Evolutionary conservation across 2,329 filamentous ascomycete genomes (phyloP).

Genomic region (Chaetomium sp.): DNA sequence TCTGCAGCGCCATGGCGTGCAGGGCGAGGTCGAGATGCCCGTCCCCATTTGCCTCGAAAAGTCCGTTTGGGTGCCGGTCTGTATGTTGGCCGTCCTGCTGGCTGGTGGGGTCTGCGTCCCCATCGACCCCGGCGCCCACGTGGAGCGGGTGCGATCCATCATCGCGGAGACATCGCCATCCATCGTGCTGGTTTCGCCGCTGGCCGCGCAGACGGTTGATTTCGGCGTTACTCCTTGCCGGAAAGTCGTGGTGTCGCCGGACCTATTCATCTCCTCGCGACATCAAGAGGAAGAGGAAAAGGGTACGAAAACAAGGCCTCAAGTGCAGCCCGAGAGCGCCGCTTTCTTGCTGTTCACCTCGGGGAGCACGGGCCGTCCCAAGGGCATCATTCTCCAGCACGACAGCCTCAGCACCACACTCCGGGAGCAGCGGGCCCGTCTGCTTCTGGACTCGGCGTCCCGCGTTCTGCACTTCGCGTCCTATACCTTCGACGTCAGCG

Average conservation of each 20-base stretch:
- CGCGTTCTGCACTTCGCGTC: slow-evolving; percentile 3
- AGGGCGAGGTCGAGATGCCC: slow-evolving; percentile 11
- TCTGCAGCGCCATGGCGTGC: slow-evolving; percentile 19
- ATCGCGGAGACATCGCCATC: slow-evolving; percentile 10
- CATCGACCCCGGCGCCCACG: slow-evolving; percentile 24
- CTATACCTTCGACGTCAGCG: background rate
- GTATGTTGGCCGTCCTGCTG: slow-evolving; percentile 25
- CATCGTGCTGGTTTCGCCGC: slow-evolving; percentile 20
- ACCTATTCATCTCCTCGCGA: background rate
- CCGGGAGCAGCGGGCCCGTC: slow-evolving; percentile 7
- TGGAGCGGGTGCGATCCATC: slow-evolving; percentile 16
- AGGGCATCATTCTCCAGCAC: slow-evolving; percentile 18
- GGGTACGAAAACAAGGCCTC: background rate
- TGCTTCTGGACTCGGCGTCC: slow-evolving; percentile 14
- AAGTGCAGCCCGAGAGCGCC: slow-evolving; percentile 2
- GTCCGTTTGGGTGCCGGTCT: slow-evolving; percentile 20
- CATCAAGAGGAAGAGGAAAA: background rate
- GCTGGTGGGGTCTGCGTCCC: slow-evolving; percentile 28
- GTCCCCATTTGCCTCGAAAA: slow-evolving; percentile 26
- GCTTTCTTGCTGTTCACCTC: slow-evolving; percentile 25
- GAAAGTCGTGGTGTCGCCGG: slow-evolving; percentile 5
- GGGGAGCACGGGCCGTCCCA: slow-evolving; percentile 21
- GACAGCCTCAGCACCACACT: slow-evolving; percentile 15
- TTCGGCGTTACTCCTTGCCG: slow-evolving; percentile 3
- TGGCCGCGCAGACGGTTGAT: slow-evolving; percentile 14